phyloP scores from a whole-genome alignment of 1,284 basidiomycete species.

The Xanthoconium separans region DNA sequence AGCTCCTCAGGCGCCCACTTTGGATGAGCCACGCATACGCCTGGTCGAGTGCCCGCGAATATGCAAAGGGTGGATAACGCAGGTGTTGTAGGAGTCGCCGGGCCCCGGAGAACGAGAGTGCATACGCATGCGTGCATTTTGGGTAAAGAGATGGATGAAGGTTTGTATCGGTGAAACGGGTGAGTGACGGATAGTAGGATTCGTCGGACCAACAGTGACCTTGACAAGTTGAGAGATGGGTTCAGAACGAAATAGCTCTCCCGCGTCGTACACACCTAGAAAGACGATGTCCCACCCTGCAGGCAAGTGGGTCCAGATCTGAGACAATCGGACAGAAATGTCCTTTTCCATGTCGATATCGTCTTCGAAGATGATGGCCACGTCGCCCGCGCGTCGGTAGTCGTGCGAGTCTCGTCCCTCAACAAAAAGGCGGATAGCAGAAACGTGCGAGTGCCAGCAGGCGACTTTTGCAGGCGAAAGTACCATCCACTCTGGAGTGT shows the following conservation, averaged over 20 bases:
- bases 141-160: constrained; percentile 59
- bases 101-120: constrained; percentile 53
- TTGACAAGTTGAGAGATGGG: constrained; percentile 25
- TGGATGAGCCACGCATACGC: constrained; percentile 68
- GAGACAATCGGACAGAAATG: constrained; percentile 46
- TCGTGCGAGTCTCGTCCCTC: constrained; percentile 13
- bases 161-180: constrained; percentile 13
- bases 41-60: constrained; percentile 75
- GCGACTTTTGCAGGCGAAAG: constrained; percentile 61
- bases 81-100: constrained; percentile 54
- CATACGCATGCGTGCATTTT: constrained; percentile 71
- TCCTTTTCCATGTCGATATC: constrained; percentile 79
- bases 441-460: constrained; percentile 75
- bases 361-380: constrained; percentile 69
- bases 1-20: constrained; percentile 52
- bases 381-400: constrained; percentile 25
- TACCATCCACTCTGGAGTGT: constrained; percentile 45
- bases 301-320: constrained; percentile 59
- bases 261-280: constrained; percentile 50
- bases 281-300: constrained; percentile 74
- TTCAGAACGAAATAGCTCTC: not conserved
- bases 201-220: constrained; percentile 78
- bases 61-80: constrained; percentile 63
- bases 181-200: constrained; percentile 36
- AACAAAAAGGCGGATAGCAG: constrained; percentile 49